A percentile compares a stretch with the other conserved stretches of the same genome.
These are phyloP conservation scores for Lactarius indigo DNA, from an alignment of 768 basidiomycete species.

Conservation along the genomic window DNA sequence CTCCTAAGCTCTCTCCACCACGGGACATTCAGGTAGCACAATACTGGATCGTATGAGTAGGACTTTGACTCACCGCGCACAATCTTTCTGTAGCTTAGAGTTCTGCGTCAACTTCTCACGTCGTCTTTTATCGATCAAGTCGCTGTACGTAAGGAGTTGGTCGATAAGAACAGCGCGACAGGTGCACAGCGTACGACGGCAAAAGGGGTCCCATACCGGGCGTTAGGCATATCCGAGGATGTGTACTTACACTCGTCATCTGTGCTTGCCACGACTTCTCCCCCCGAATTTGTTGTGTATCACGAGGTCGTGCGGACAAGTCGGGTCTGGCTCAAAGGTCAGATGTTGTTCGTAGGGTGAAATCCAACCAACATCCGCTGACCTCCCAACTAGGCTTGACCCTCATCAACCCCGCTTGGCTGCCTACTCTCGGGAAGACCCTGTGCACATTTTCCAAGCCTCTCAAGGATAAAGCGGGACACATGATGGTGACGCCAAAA, in stretches of 20 bases:
- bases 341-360: slow-evolving; percentile 19
- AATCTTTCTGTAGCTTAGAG: slow-evolving; percentile 63
- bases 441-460: slow-evolving; percentile 91
- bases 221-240: slow-evolving; percentile 76
- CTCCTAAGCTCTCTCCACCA: slow-evolving; percentile 70
- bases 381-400: slow-evolving; percentile 58
- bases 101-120: slow-evolving; percentile 80
- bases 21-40: slow-evolving; percentile 63
- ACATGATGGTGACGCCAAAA: slow-evolving; percentile 71
- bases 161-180: slow-evolving; percentile 51
- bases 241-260: slow-evolving; percentile 92
- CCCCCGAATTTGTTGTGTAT: slow-evolving; percentile 86
- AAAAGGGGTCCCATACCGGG: slow-evolving; percentile 78
- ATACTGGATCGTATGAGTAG: not conserved
- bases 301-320: slow-evolving; percentile 78
- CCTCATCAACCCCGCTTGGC: slow-evolving; percentile 82
- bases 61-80: slow-evolving; percentile 10
- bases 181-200: slow-evolving; percentile 72
- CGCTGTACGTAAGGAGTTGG: slow-evolving; percentile 83
- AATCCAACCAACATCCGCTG: not conserved
- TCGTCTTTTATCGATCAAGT: slow-evolving; percentile 95
- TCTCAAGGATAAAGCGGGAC: slow-evolving; percentile 60
- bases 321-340: slow-evolving; percentile 78
- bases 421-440: slow-evolving; percentile 72
- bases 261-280: slow-evolving; percentile 58